Conservation (phyloP, 2,329 filamentous ascomycete species). For the Rhytidhysteron rufulum region DNA sequence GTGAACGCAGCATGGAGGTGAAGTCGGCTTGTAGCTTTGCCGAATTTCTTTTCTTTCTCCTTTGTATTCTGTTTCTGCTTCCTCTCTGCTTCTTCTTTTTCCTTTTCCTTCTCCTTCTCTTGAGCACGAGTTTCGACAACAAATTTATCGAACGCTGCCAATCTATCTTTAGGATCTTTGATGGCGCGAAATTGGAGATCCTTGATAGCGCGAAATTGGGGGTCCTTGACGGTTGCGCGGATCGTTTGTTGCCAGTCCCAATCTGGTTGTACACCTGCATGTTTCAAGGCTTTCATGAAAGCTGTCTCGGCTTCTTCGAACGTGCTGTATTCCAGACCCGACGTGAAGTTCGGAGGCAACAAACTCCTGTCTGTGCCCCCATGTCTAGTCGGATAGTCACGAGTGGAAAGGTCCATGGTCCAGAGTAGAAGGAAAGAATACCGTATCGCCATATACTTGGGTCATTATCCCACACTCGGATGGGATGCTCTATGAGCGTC, state of each 20-base stretch:
- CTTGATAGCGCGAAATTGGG: slow-evolving; percentile 88
- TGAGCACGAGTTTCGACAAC: slow-evolving; percentile 83
- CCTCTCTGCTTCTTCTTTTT: slow-evolving; percentile 92
- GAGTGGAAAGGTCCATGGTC: too few relatives aligned
- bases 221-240: slow-evolving; percentile 79
- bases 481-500: too few relatives aligned
- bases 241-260: slow-evolving; percentile 93
- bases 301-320: slow-evolving; percentile 88
- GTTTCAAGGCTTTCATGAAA: slow-evolving; percentile 84
- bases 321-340: slow-evolving; percentile 50
- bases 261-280: slow-evolving; percentile 80
- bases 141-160: slow-evolving; percentile 91
- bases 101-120: slow-evolving; percentile 92
- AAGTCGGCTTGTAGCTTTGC: slow-evolving; percentile 92
- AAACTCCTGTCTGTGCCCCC: slow-evolving; percentile 26
- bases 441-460: too few relatives aligned
- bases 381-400: slow-evolving; percentile 43
- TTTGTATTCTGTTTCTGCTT: slow-evolving; percentile 92
- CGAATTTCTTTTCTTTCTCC: slow-evolving; percentile 82
- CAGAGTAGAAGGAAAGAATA: too few relatives aligned
- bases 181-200: slow-evolving; percentile 91
- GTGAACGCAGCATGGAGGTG: slow-evolving; percentile 89
- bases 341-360: slow-evolving; percentile 39
- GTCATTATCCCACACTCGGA: too few relatives aligned
- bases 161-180: slow-evolving; percentile 87